Evolutionary conservation across 2,329 filamentous ascomycete species (phyloP).

Genomic region (Paraphaeosphaeria minitans): DNA sequence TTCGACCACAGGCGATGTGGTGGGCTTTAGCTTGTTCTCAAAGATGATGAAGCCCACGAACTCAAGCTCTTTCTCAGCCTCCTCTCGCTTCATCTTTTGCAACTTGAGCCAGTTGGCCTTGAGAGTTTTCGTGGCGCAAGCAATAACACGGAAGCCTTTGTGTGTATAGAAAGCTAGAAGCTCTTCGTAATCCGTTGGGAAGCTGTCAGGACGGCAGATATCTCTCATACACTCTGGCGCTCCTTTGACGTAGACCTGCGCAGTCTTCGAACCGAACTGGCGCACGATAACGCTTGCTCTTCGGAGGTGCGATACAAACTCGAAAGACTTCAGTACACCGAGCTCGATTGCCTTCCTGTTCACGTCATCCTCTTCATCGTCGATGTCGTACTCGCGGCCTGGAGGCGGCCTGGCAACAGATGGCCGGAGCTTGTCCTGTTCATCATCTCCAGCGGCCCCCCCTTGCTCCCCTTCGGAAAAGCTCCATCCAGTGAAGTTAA

Average conservation of each 20-base stretch:
- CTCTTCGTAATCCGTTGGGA: constrained; percentile 89
- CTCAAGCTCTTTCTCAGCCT: constrained; percentile 81
- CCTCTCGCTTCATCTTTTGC: constrained; percentile 86
- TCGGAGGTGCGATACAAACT: constrained; percentile 91
- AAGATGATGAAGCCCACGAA: constrained; percentile 98
- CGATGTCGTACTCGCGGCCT: constrained; percentile 61
- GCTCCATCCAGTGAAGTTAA: constrained; percentile 91
- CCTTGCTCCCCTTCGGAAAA: constrained; percentile 86
- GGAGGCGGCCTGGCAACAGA: constrained; percentile 84
- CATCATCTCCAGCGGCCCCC: constrained; percentile 67
- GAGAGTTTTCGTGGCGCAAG: constrained; percentile 87
- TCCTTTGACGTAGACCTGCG: constrained; percentile 91
- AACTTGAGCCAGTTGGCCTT: constrained; percentile 93
- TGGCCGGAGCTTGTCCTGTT: constrained; percentile 82
- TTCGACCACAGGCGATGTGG: constrained; percentile 77
- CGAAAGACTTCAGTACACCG: constrained; percentile 87
- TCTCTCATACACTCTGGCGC: constrained; percentile 96
- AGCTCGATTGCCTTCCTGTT: constrained; percentile 72
- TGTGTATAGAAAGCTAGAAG: constrained; percentile 90
- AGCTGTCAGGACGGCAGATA: constrained; percentile 83
- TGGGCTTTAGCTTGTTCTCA: constrained; percentile 96
- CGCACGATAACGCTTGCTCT: constrained; percentile 92
- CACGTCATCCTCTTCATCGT: constrained; percentile 53
- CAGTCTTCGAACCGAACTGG: constrained; percentile 82
- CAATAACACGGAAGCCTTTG: constrained; percentile 94